phyloP scores from a whole-genome alignment of 352 stramenopile species.

The Pythium diclinum region DNA sequence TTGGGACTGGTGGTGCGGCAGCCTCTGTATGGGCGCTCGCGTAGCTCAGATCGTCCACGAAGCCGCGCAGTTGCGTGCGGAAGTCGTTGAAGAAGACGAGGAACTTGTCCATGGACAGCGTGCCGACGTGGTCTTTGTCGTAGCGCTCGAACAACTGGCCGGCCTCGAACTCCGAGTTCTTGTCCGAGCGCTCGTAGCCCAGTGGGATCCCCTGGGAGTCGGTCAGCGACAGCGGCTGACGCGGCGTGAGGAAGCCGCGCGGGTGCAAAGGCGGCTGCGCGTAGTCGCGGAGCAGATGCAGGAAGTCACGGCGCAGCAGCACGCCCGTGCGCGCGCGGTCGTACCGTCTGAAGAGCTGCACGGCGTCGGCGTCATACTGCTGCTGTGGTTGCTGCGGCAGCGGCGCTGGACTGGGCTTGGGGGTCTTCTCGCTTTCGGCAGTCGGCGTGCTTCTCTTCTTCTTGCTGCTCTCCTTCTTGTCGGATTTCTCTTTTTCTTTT shows the following conservation, averaged over 20 bases:
- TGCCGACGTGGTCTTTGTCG: slow-evolving; percentile 52
- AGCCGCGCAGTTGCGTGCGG: slow-evolving; percentile 51
- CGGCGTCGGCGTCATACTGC: slow-evolving; percentile 52
- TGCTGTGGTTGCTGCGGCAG: slow-evolving; percentile 2
- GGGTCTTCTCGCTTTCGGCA: not conserved
- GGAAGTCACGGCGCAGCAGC: slow-evolving; percentile 61
- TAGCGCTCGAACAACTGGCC: slow-evolving; percentile 83
- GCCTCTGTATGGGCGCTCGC: not conserved
- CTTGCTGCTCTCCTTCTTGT: slow-evolving; percentile 35
- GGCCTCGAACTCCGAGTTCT: slow-evolving; percentile 83
- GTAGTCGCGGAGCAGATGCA: slow-evolving; percentile 72
- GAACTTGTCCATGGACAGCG: slow-evolving; percentile 64
- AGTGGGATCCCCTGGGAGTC: slow-evolving; percentile 64
- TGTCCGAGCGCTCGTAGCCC: slow-evolving; percentile 62
- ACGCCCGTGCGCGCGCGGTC: slow-evolving; percentile 50
- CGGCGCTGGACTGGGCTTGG: slow-evolving; percentile 19
- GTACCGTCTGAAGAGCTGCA: slow-evolving; percentile 81
- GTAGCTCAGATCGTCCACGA: slow-evolving; percentile 65
- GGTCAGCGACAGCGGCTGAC: slow-evolving; percentile 54
- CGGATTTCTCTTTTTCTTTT: slow-evolving; percentile 31
- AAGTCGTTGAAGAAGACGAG: slow-evolving; percentile 75
- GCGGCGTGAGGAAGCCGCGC: slow-evolving; percentile 1
- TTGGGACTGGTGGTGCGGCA: not conserved
- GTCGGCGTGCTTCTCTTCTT: slow-evolving; percentile 25
- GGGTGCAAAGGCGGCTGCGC: slow-evolving; percentile 26